Evolutionary conservation across 2,329 filamentous ascomycete genomes (phyloP), one percentile per base, ranked within the genome.

Genomic region (Berkeleyomyces rouxiae): DNA sequence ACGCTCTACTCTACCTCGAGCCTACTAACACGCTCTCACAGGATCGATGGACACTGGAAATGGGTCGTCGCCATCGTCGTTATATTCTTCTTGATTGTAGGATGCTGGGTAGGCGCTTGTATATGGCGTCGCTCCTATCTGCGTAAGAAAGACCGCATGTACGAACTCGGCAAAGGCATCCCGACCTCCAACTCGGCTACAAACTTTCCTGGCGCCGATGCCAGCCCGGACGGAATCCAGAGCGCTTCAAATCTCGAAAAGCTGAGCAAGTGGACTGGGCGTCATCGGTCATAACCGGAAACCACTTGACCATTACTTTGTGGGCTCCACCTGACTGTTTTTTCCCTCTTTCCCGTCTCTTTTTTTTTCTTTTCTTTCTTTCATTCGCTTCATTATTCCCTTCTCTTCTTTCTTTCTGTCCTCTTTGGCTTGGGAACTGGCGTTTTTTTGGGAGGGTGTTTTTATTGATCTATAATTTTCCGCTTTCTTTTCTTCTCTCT

Each of bases 41-140:
- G 87, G 86, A 74, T 88, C 59, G 78, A 79, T 6, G 78, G 76
- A 37, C 88, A 92, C 72, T 89, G 82, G 76, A 79, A 84, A 75
- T 95, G 88, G 88, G 82, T 95, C 55, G 78, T 92, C 66, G 89
- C 93, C 79, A 78, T 93, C 61, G 84, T 90, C 67, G 76, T 92
- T 66, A 78, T 95, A 37, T 79, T 85, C 51, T 76, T 92, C 65
- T 85, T 77, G 61, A 87, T 95, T 65, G 74, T 79, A 11, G 77
- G 77, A 63, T 80, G 89, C 68, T 87, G 85, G 78, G 74, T 86
- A 46, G 78, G 81, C 16, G 86, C 85, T 46, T 82, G 84, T 69
- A 81, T 86, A 71, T 82, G 88, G 74, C 86, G 88, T 67, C 83
- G 84, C 63, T 84, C 86, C 67, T 86, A 91, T 72, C 77, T 89